Evolutionary conservation across 2,329 filamentous ascomycete species (phyloP).

Genomic region (Zymoseptoria pseudotritici): DNA sequence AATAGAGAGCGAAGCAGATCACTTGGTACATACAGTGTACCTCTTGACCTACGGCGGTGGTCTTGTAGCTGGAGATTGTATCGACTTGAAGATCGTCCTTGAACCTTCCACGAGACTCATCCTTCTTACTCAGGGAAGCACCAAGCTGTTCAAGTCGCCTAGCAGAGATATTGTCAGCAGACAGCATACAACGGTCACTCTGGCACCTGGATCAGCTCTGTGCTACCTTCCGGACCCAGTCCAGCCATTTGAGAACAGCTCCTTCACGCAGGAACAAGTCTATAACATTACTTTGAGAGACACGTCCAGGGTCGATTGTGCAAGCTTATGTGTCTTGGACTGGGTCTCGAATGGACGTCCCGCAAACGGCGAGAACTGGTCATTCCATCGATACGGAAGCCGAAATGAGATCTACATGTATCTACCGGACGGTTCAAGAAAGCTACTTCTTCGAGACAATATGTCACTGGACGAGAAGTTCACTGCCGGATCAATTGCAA

Average conservation of each 20-base stretch:
- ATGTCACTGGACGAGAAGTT: slow-evolving; percentile 54
- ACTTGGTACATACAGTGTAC: slow-evolving; percentile 69
- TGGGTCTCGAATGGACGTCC: slow-evolving; percentile 88
- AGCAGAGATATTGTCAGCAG: slow-evolving; percentile 34
- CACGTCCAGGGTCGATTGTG: slow-evolving; percentile 3
- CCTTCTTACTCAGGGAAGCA: slow-evolving; percentile 64
- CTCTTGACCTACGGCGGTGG: slow-evolving; percentile 92
- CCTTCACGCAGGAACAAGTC: slow-evolving; percentile 75
- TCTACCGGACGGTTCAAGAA: slow-evolving; percentile 34
- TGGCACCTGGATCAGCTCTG: slow-evolving; percentile 45
- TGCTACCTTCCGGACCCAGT: slow-evolving; percentile 80
- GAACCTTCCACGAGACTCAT: slow-evolving; percentile 57
- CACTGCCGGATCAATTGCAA: slow-evolving; percentile 19
- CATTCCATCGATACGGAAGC: slow-evolving; percentile 68
- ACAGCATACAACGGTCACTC: slow-evolving; percentile 38
- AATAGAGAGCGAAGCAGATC: slow-evolving; percentile 25
- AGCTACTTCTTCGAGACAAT: slow-evolving; percentile 77
- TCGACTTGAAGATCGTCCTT: slow-evolving; percentile 65
- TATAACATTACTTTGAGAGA: slow-evolving; percentile 48
- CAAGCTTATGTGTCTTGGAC: slow-evolving; percentile 70
- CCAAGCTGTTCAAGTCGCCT: slow-evolving; percentile 86
- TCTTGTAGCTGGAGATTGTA: slow-evolving; percentile 76
- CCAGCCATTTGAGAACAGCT: slow-evolving; percentile 77
- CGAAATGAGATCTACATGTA: slow-evolving; percentile 76
- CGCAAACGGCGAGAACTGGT: slow-evolving; percentile 85